Evolutionary conservation across 768 basidiomycete species (phyloP).

Genomic region (Crepidotus variabilis): DNA sequence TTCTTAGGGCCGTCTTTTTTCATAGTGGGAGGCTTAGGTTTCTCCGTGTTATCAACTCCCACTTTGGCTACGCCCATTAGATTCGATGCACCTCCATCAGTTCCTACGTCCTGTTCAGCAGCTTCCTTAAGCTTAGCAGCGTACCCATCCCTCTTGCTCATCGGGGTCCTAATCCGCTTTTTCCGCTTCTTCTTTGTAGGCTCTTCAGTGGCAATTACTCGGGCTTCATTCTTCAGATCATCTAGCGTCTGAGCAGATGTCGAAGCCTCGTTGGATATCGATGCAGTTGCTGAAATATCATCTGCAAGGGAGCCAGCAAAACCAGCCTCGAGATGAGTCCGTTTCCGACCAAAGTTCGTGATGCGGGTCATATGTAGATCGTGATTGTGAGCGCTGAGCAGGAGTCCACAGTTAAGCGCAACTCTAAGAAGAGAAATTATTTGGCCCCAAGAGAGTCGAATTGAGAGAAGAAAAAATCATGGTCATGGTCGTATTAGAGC

Average conservation of each 20-base stretch:
- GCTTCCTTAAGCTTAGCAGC: slow-evolving; percentile 11
- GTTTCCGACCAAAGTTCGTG: slow-evolving; percentile 71
- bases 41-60: slow-evolving; percentile 10
- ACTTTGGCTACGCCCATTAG: slow-evolving; percentile 6
- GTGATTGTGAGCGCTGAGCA: no score
- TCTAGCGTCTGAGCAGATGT: slow-evolving; percentile 11
- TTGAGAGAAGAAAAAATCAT: no score
- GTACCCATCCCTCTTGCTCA: slow-evolving; percentile 25
- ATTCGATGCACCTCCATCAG: no score
- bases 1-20: slow-evolving; percentile 26
- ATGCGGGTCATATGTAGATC: slow-evolving; percentile 84
- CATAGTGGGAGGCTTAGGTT: not conserved
- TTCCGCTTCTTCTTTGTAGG: slow-evolving; percentile 61
- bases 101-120: no score
- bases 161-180: slow-evolving; percentile 43
- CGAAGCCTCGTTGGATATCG: not conserved
- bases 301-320: slow-evolving; percentile 22
- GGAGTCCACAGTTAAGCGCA: no score
- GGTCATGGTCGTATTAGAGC: no score
- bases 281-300: not conserved
- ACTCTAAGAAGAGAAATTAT: no score
- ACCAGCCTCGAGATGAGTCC: slow-evolving; percentile 66
- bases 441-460: no score
- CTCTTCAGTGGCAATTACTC: slow-evolving; percentile 5
- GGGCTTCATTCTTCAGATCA: slow-evolving; percentile 4